Evolutionary conservation across 768 basidiomycete genomes (phyloP).

Genomic region (Suillus cothurnatus): DNA sequence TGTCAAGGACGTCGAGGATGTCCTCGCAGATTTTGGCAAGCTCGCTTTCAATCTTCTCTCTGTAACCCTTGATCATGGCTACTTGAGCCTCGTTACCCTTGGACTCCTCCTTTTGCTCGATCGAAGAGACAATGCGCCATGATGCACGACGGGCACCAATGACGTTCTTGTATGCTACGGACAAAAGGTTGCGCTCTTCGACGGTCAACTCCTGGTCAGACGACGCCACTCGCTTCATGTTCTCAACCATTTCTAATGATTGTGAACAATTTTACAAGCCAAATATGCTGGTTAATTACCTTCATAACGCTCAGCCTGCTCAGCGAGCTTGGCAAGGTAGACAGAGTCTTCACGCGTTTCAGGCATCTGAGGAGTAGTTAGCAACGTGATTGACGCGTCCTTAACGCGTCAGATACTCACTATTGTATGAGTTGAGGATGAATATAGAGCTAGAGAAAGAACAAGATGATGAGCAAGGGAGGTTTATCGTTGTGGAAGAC

Average conservation of each 20-base stretch:
- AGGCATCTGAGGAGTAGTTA: conserved; percentile 58
- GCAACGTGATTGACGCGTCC: conserved; percentile 37
- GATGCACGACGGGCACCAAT: conserved; percentile 98
- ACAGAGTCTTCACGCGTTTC: conserved; percentile 92
- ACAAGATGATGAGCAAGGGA: conserved; percentile 39
- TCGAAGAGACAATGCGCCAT: conserved; percentile 97
- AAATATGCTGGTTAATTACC: conserved; percentile 46
- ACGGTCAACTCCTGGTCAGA: conserved; percentile 98
- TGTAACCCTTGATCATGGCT: conserved; percentile 95
- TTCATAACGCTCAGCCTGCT: conserved; percentile 99
- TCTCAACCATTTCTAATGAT: conserved; percentile 90
- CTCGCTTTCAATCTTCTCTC: conserved; percentile 97
- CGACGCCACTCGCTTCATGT: conserved; percentile 98
- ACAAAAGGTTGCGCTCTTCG: conserved; percentile 97
- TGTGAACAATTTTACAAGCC: conserved; percentile 13
- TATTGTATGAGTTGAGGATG: conserved; percentile 33
- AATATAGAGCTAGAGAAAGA: conserved; percentile 20
- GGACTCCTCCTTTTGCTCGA: conserved; percentile 99
- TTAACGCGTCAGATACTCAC: conserved; percentile 46
- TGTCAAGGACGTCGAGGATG: conserved; percentile 95
- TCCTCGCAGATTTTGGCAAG: conserved; percentile 99
- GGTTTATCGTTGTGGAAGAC: conserved; percentile 32
- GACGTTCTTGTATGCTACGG: conserved; percentile 99
- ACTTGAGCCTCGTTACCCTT: conserved; percentile 98
- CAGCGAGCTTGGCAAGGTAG: conserved; percentile 99